Evolutionary conservation across 805 yeast genomes (phyloP).

Genomic region (Wickerhamiella cacticola): DNA sequence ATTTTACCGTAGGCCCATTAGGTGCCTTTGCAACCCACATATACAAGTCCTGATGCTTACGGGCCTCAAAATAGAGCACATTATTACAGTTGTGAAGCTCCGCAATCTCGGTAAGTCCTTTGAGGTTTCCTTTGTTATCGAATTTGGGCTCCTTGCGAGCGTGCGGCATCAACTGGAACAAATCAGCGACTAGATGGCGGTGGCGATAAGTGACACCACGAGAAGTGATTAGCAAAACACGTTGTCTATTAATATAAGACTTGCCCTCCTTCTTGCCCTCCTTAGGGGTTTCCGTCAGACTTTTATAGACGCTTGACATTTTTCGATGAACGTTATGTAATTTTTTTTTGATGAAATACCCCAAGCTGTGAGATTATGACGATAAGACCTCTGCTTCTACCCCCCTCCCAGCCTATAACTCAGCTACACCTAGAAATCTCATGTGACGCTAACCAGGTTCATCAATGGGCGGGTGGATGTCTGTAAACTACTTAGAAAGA

Average conservation of each 20-base stretch:
- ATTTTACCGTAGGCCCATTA: slow-evolving; percentile 92
- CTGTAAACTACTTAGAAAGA: too few relatives aligned
- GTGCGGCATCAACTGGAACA: slow-evolving; percentile 73
- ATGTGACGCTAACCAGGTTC: too few relatives aligned
- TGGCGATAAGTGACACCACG: slow-evolving; percentile 92
- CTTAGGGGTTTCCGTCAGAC: slow-evolving; percentile 37
- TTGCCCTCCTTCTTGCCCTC: slow-evolving; percentile 32
- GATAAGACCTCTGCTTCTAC: background rate
- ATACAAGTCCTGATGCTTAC: slow-evolving; percentile 91
- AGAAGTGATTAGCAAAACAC: slow-evolving; percentile 79
- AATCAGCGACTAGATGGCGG: slow-evolving; percentile 81
- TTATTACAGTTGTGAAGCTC: slow-evolving; percentile 96
- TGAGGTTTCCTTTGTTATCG: slow-evolving; percentile 80
- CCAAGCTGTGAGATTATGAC: background rate
- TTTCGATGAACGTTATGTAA: slow-evolving; percentile 3
- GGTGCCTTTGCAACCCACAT: slow-evolving; percentile 95
- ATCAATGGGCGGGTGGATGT: too few relatives aligned
- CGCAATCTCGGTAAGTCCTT: slow-evolving; percentile 87
- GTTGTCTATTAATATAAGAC: slow-evolving; percentile 66
- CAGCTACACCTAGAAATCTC: too few relatives aligned
- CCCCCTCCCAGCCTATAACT: too few relatives aligned
- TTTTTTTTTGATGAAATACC: background rate
- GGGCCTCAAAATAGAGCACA: slow-evolving; percentile 82
- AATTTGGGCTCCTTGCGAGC: slow-evolving; percentile 92
- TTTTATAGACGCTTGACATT: slow-evolving; percentile 67